These are phyloP conservation scores for Phytophthora hybrid DNA, from an alignment of 352 stramenopile genomes.

Conservation along the genomic window DNA sequence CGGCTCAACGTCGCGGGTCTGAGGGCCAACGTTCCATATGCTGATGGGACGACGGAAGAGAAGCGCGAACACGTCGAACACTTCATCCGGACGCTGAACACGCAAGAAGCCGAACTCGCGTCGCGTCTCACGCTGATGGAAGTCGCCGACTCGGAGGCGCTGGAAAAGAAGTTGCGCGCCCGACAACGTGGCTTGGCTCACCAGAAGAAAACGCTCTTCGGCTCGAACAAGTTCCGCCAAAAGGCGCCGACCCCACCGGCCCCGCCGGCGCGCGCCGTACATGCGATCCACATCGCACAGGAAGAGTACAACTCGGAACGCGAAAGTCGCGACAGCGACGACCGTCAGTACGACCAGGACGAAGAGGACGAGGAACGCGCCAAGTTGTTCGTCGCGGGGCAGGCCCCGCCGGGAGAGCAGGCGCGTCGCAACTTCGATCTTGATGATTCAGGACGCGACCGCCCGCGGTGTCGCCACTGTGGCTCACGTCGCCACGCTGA, in stretches of 20 bases:
- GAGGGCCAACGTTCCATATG: no score
- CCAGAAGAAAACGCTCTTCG: constrained; percentile 11
- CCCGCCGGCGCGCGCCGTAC: background rate
- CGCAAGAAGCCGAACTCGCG: no score
- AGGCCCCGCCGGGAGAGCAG: background rate
- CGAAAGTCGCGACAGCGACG: constrained; percentile 1
- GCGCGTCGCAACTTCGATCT: background rate
- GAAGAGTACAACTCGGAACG: background rate
- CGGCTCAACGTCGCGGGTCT: no score
- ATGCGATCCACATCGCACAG: background rate
- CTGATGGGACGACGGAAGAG: no score
- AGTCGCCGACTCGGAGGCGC: background rate
- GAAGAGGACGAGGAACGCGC: constrained; percentile 11
- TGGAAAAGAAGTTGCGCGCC: constrained; percentile 10
- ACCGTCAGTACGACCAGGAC: constrained; percentile 11
- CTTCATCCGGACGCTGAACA: no score
- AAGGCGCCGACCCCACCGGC: background rate
- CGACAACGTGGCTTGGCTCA: constrained; percentile 1
- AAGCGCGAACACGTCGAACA: no score
- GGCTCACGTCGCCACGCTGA: background rate
- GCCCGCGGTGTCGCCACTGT: constrained; percentile 13
- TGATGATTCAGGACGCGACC: constrained; percentile 1
- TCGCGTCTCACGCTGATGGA: background rate
- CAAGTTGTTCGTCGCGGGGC: background rate
- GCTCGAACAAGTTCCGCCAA: constrained; percentile 11